Evolutionary conservation across 805 yeast species (phyloP).

Genomic region (Teunomyces atbi): DNA sequence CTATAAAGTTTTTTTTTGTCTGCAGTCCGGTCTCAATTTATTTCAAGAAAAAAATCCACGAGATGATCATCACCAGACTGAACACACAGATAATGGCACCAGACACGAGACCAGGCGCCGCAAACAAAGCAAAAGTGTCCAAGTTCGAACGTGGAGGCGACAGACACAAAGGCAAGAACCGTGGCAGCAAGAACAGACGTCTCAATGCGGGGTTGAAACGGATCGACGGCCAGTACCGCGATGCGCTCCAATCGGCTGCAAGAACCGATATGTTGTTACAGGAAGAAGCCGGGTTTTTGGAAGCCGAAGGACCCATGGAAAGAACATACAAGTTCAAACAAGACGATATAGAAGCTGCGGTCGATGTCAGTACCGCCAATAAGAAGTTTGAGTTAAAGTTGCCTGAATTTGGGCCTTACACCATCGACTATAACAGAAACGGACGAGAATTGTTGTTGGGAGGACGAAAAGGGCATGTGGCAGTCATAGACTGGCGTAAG

Average conservation of each 20-base stretch:
- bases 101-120: background rate
- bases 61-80: slow-evolving; percentile 1
- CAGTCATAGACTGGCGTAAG: slow-evolving; percentile 92
- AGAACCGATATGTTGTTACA: slow-evolving; percentile 81
- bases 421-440: slow-evolving; percentile 75
- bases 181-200: slow-evolving; percentile 49
- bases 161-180: slow-evolving; percentile 5
- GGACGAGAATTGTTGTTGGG: slow-evolving; percentile 84
- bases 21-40: background rate
- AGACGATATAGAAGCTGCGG: slow-evolving; percentile 69
- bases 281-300: slow-evolving; percentile 83
- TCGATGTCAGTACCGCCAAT: slow-evolving; percentile 71
- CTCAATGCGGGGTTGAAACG: slow-evolving; percentile 64
- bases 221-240: slow-evolving; percentile 68
- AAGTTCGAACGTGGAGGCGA: slow-evolving; percentile 10
- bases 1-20: background rate
- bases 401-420: slow-evolving; percentile 83
- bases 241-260: slow-evolving; percentile 80
- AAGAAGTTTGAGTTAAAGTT: slow-evolving; percentile 75
- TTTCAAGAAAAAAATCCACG: background rate
- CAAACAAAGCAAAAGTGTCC: slow-evolving; percentile 4
- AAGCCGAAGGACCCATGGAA: slow-evolving; percentile 90
- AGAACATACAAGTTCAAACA: slow-evolving; percentile 84
- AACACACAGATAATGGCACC: slow-evolving; percentile 1
- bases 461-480: slow-evolving; percentile 93